Percentiles rank a stretch among this genome's conserved stretches.
Conservation (phyloP, 148 eudicot genomes). For the Amaranthus hypochondriacus region DNA sequence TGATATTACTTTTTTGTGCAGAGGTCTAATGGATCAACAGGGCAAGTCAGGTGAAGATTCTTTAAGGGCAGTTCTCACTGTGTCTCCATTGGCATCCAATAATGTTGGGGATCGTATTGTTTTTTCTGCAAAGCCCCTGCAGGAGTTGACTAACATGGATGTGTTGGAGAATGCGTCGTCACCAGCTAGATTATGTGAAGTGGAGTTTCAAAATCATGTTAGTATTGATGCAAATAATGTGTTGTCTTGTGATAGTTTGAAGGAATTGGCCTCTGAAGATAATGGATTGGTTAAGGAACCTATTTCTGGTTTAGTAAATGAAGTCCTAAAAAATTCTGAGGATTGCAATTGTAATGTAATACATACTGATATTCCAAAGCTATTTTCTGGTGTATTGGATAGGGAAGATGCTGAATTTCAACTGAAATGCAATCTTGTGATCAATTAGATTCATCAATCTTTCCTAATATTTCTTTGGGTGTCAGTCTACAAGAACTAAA, state of each 20-base stretch:
- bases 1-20: slow-evolving; percentile 12
- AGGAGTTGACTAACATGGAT: slow-evolving; percentile 24
- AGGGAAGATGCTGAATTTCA: slow-evolving; percentile 11
- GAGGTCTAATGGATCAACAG: slow-evolving; percentile 16
- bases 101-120: slow-evolving; percentile 19
- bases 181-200: slow-evolving; percentile 17
- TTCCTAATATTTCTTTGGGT: slow-evolving; percentile 22
- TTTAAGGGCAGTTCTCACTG: slow-evolving; percentile 12
- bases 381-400: slow-evolving; percentile 25
- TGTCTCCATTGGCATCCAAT: slow-evolving; percentile 14
- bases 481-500: slow-evolving; percentile 27
- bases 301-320: slow-evolving; percentile 19
- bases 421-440: slow-evolving; percentile 19
- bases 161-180: slow-evolving; percentile 21
- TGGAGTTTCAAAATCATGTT: slow-evolving; percentile 19
- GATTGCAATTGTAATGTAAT: slow-evolving; percentile 11
- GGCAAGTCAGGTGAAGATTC: slow-evolving; percentile 16
- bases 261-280: slow-evolving; percentile 11
- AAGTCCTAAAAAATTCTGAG: slow-evolving; percentile 18
- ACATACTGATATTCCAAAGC: slow-evolving; percentile 3
- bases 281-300: slow-evolving; percentile 15
- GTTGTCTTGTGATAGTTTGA: slow-evolving; percentile 13
- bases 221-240: slow-evolving; percentile 22
- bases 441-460: slow-evolving; percentile 12
- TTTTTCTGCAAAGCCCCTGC: slow-evolving; percentile 8